These are phyloP conservation scores for Bremia lactucae DNA, from an alignment of 352 stramenopile species.

Conservation along the genomic window DNA sequence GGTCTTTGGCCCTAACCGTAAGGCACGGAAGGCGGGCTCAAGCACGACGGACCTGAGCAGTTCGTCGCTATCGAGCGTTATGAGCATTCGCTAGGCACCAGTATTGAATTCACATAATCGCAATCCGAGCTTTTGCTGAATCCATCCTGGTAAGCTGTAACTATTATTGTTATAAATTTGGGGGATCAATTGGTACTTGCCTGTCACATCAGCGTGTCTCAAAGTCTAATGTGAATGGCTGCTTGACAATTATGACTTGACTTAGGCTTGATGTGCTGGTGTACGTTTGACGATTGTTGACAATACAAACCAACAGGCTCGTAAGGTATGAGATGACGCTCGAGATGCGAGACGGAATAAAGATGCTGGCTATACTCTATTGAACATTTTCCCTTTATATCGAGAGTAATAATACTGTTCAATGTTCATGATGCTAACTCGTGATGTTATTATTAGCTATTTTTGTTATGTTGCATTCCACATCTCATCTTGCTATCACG, in stretches of 20 bases:
- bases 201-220: no score
- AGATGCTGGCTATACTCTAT: constrained; percentile 23
- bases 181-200: no score
- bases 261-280: constrained; percentile 3
- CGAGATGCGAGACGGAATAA: constrained; percentile 8
- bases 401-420: not conserved
- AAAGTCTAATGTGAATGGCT: not conserved
- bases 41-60: constrained; percentile 41
- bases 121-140: constrained; percentile 5
- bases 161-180: no score
- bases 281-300: constrained; percentile 9
- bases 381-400: not conserved
- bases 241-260: constrained; percentile 2
- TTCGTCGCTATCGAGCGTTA: constrained; percentile 63
- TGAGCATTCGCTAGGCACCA: constrained; percentile 61
- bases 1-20: constrained; percentile 89
- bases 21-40: constrained; percentile 50
- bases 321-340: constrained; percentile 12
- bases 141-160: no score
- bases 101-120: constrained; percentile 1
- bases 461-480: not conserved
- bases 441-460: not conserved
- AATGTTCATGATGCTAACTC: not conserved
- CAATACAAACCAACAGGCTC: constrained; percentile 7
- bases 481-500: not conserved